phyloP scores from a whole-genome alignment of 768 basidiomycete species.

The Termitomyces sp. region DNA sequence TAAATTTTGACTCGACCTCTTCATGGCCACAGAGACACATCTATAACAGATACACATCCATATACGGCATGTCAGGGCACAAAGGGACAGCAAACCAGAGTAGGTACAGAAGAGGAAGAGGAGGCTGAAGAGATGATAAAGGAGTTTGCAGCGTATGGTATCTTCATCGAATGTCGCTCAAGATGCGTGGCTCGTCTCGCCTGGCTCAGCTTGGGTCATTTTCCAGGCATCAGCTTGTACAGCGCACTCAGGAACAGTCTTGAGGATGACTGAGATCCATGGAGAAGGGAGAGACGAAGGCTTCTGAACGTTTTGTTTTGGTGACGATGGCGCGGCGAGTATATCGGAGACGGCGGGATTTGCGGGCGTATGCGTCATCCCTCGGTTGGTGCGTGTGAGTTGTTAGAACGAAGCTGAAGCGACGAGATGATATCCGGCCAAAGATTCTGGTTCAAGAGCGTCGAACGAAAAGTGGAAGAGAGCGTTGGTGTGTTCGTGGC shows the following conservation, averaged over 20 bases:
- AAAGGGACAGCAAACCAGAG: background rate
- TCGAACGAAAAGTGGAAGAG: slow-evolving; percentile 19
- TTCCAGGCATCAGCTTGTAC: slow-evolving; percentile 12
- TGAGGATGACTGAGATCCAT: slow-evolving; percentile 10
- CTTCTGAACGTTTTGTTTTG: slow-evolving; percentile 12
- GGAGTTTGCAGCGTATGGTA: slow-evolving; percentile 6
- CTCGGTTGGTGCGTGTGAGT: slow-evolving; percentile 11
- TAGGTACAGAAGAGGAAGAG: slow-evolving; percentile 3
- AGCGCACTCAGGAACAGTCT: slow-evolving; percentile 14
- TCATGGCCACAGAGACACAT: background rate
- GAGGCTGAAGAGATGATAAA: slow-evolving; percentile 10
- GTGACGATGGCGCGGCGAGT: slow-evolving; percentile 11
- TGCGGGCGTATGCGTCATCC: slow-evolving; percentile 13
- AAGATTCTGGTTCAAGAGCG: slow-evolving; percentile 5
- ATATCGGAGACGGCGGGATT: slow-evolving; percentile 18
- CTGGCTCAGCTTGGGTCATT: slow-evolving; percentile 19
- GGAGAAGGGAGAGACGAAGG: slow-evolving; percentile 17
- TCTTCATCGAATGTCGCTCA: background rate
- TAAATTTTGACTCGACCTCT: background rate
- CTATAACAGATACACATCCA: too few relatives aligned
- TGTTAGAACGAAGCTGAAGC: slow-evolving; percentile 11
- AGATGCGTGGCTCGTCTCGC: too few relatives aligned
- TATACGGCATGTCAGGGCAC: background rate
- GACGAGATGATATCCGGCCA: slow-evolving; percentile 1
- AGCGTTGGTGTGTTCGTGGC: slow-evolving; percentile 10